Evolutionary conservation across 495 filamentous ascomycete genomes (phyloP).

Genomic region (Penicillium taxi): DNA sequence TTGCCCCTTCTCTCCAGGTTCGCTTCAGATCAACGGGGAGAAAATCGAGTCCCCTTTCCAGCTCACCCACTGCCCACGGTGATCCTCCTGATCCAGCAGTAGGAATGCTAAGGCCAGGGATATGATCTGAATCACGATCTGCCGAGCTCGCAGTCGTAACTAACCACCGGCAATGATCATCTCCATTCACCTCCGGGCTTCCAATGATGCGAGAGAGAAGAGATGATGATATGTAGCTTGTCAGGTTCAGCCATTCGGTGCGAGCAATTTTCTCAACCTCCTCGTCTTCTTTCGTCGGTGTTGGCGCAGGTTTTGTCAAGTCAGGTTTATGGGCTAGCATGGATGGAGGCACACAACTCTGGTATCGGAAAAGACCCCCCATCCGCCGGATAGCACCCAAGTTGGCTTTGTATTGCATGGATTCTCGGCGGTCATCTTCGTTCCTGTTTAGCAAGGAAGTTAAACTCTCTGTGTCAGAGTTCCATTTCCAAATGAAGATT

Average conservation of each 20-base stretch:
- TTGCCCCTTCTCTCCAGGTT: conserved; percentile 61
- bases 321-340: conserved; percentile 11
- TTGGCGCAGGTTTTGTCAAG: conserved; percentile 1
- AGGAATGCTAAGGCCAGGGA: conserved; percentile 38
- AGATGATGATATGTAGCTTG: conserved; percentile 28
- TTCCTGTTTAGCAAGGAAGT: conserved; percentile 17
- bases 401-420: conserved; percentile 37
- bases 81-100: conserved; percentile 5
- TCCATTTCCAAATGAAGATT: conserved; percentile 44
- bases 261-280: conserved; percentile 25
- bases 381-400: conserved; percentile 33
- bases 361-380: conserved; percentile 36
- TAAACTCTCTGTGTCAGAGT: conserved; percentile 24
- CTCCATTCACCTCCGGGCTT: conserved; percentile 27
- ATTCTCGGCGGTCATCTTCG: conserved; percentile 24
- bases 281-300: conserved; percentile 19
- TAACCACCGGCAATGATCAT: conserved; percentile 34
- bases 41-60: conserved; percentile 39
- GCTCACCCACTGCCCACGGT: conserved; percentile 8
- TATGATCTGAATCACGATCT: conserved; percentile 39
- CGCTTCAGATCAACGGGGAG: conserved; percentile 44
- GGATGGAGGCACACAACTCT: conserved; percentile 29
- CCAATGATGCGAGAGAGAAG: conserved; percentile 37
- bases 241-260: conserved; percentile 37
- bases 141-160: conserved; percentile 43